Conservation (phyloP, 306 rosid genomes). For the Amphicarpaea edgeworthii region DNA sequence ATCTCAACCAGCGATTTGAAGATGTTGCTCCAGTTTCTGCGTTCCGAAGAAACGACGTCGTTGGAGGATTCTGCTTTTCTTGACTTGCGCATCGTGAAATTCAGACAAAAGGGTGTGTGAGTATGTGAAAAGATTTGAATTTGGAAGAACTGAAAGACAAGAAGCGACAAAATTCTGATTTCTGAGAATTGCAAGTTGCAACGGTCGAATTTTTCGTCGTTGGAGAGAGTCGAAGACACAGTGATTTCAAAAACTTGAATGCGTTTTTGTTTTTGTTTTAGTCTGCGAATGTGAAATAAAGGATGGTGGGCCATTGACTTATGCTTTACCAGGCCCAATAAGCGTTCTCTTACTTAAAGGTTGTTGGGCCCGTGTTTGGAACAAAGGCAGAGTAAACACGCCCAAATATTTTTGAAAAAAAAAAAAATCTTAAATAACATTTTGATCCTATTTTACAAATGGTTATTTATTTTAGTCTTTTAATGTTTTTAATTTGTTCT, state of each 20-base stretch:
- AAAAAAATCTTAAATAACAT: too few relatives aligned
- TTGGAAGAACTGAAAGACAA: conserved; percentile 41
- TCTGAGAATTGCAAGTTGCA: conserved; percentile 4
- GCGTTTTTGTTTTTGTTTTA: background rate
- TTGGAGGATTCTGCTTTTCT: conserved; percentile 33
- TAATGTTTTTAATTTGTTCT: too few relatives aligned
- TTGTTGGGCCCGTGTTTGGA: background rate
- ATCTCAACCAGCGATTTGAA: conserved; percentile 64
- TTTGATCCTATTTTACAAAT: too few relatives aligned
- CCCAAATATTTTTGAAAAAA: background rate
- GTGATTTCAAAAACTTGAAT: conserved; percentile 6
- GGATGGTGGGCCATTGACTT: background rate
- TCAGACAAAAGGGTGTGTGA: background rate
- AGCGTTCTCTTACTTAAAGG: background rate
- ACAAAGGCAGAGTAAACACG: background rate
- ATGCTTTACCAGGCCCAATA: background rate
- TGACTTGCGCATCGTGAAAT: conserved; percentile 53
- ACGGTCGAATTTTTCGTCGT: conserved; percentile 40
- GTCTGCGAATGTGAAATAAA: background rate
- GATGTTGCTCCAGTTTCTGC: conserved; percentile 65
- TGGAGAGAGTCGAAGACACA: background rate
- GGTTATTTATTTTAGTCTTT: too few relatives aligned
- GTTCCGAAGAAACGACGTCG: conserved; percentile 36
- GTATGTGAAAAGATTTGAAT: background rate
- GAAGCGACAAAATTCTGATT: background rate